Conservation (phyloP, 768 basidiomycete species). For the Arthromyces matolae region DNA sequence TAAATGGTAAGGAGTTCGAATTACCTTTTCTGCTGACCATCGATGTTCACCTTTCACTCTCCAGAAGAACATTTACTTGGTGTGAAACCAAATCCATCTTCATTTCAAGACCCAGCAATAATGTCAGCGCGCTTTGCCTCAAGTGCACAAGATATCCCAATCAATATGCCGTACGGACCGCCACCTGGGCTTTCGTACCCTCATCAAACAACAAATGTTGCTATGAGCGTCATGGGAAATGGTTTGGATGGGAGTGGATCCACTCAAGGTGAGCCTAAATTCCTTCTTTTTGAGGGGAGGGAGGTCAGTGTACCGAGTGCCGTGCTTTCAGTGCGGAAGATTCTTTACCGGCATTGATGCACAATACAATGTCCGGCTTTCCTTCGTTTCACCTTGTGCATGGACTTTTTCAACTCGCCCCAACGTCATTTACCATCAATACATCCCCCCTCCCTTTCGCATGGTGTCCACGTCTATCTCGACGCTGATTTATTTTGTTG, state of each 20-base stretch:
- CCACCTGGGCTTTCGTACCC: constrained; percentile 63
- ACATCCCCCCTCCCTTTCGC: constrained; percentile 45
- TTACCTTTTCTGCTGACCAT: too few relatives aligned
- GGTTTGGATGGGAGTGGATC: constrained; percentile 34
- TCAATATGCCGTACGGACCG: constrained; percentile 46
- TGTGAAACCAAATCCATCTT: constrained; percentile 29
- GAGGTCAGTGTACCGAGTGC: constrained; percentile 85
- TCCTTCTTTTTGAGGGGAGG: constrained; percentile 62
- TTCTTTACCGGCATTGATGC: constrained; percentile 67
- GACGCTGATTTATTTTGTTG: constrained; percentile 49
- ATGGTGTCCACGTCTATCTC: constrained; percentile 46
- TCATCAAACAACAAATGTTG: constrained; percentile 25
- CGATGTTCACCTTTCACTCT: neutral
- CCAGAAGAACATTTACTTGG: constrained; percentile 17
- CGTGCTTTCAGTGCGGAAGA: constrained; percentile 89
- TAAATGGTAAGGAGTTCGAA: too few relatives aligned
- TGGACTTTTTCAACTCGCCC: constrained; percentile 37
- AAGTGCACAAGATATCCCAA: constrained; percentile 29
- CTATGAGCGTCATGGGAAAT: constrained; percentile 23
- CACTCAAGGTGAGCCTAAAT: constrained; percentile 65
- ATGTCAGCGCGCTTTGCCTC: constrained; percentile 70
- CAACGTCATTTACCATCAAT: constrained; percentile 25
- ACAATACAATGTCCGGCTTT: constrained; percentile 36
- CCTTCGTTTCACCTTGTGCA: constrained; percentile 28
- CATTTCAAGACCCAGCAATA: constrained; percentile 74